Percentiles rank a stretch among this genome's conserved stretches.
phyloP scores from a whole-genome alignment of 192 early-diverging fungal genomes.

The Bifiguratus adelaidae region DNA sequence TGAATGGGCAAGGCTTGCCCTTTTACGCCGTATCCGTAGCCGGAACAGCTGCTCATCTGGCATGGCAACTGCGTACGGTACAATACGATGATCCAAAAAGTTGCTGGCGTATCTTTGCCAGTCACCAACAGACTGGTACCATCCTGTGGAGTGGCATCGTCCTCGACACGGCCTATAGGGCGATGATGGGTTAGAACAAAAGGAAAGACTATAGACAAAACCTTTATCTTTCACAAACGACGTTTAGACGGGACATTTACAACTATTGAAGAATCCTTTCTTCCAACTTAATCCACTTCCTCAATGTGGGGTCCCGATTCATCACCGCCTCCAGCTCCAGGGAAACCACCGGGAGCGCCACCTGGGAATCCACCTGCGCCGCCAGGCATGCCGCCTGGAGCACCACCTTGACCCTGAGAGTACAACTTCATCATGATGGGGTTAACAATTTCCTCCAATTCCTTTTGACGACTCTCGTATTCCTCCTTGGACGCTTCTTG shows the following conservation, averaged over 20 bases:
- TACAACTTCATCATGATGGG: conserved; percentile 93
- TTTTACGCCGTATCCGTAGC: conserved; percentile 66
- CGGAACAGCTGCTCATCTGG: conserved; percentile 63
- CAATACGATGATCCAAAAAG: conserved; percentile 47
- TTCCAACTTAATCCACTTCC: conserved; percentile 54
- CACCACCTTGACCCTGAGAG: conserved; percentile 17
- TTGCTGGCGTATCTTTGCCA: conserved; percentile 72
- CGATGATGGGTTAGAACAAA: too few relatives aligned
- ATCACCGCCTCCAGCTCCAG: conserved; percentile 12
- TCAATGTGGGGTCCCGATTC: conserved; percentile 51
- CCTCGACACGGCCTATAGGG: conserved; percentile 32
- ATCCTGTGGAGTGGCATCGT: conserved; percentile 66
- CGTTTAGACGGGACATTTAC: too few relatives aligned
- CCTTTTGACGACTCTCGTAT: conserved; percentile 90
- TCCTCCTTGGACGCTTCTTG: conserved; percentile 89
- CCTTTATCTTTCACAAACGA: too few relatives aligned
- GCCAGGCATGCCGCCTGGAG: background rate
- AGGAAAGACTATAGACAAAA: too few relatives aligned
- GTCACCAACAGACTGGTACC: conserved; percentile 70
- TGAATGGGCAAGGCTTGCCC: conserved; percentile 63
- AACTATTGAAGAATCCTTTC: background rate
- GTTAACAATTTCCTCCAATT: conserved; percentile 89
- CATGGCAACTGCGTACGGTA: conserved; percentile 73
- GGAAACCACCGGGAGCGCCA: conserved; percentile 56
- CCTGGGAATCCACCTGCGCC: background rate